These are phyloP conservation scores for Candolleomyces efflorescens DNA, from an alignment of 768 basidiomycete species.

Conservation along the genomic window DNA sequence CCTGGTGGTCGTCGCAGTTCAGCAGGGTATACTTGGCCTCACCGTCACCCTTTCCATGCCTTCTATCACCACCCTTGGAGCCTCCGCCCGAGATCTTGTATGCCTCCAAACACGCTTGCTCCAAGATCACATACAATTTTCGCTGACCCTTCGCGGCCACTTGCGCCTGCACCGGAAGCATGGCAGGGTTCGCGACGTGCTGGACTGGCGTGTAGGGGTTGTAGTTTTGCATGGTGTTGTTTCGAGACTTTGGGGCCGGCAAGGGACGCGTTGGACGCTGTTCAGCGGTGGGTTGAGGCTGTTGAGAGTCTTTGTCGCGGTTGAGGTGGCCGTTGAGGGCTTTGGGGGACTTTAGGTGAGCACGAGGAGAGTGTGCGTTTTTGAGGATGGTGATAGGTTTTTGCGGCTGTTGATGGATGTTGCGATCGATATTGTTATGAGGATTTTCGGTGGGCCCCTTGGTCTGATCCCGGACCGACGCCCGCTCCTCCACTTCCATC, in stretches of 20 bases:
- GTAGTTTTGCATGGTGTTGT: constrained; percentile 31
- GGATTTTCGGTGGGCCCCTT: not conserved
- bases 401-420: constrained; percentile 12
- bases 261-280: constrained; percentile 61
- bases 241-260: constrained; percentile 50
- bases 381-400: constrained; percentile 22
- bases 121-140: constrained; percentile 83
- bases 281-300: constrained; percentile 19
- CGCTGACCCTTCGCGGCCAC: constrained; percentile 62
- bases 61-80: constrained; percentile 45
- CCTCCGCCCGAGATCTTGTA: constrained; percentile 76
- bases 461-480: constrained; percentile 1
- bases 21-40: constrained; percentile 95
- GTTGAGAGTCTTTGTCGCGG: constrained; percentile 5
- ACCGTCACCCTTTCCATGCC: constrained; percentile 51
- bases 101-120: constrained; percentile 94
- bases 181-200: constrained; percentile 61
- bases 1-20: constrained; percentile 99
- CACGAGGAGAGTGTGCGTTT: not conserved
- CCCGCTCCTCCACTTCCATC: constrained; percentile 21
- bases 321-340: constrained; percentile 15
- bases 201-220: constrained; percentile 43
- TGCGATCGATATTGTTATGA: constrained; percentile 13
- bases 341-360: constrained; percentile 15
- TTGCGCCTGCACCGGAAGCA: constrained; percentile 80